Percentiles rank a stretch among this genome's conserved stretches.
Conservation (phyloP, 2,329 filamentous ascomycete genomes). For the Aspergillus transmontanensis region DNA sequence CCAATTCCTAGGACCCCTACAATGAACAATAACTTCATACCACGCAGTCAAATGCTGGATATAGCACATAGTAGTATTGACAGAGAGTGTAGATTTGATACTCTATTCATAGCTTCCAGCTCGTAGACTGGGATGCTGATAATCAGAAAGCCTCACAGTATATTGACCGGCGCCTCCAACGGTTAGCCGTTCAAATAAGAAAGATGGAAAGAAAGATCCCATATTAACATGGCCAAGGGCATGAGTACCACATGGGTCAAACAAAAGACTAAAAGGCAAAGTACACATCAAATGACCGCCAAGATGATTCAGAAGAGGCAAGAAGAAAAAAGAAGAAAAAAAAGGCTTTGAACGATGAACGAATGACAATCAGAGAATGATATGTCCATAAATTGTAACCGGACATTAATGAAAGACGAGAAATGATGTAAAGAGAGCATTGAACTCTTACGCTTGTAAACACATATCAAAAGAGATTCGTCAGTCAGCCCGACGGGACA, state of each 20-base stretch:
- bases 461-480: conserved; percentile 38
- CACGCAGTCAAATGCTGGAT: neutral
- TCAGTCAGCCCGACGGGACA: conserved; percentile 29
- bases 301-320: conserved; percentile 10
- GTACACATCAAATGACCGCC: conserved; percentile 11
- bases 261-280: conserved; percentile 14
- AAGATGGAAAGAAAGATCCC: neutral
- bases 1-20: neutral
- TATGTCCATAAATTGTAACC: conserved; percentile 29
- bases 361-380: conserved; percentile 26
- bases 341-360: conserved; percentile 27
- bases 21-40: neutral
- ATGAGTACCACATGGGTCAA: conserved; percentile 2
- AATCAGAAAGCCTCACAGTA: conserved; percentile 8
- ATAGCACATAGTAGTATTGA: neutral
- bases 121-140: conserved; percentile 5
- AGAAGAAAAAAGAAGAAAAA: conserved; percentile 16
- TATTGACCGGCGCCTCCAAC: conserved; percentile 14
- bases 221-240: conserved; percentile 1
- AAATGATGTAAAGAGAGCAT: conserved; percentile 31
- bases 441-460: conserved; percentile 34
- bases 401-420: conserved; percentile 38
- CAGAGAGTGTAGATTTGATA: conserved; percentile 20
- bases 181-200: neutral
- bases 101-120: conserved; percentile 12